Percentiles rank a stretch among this genome's conserved stretches.
phyloP scores from a whole-genome alignment of 129 eudicot species.

The Artemisia tridentata region DNA sequence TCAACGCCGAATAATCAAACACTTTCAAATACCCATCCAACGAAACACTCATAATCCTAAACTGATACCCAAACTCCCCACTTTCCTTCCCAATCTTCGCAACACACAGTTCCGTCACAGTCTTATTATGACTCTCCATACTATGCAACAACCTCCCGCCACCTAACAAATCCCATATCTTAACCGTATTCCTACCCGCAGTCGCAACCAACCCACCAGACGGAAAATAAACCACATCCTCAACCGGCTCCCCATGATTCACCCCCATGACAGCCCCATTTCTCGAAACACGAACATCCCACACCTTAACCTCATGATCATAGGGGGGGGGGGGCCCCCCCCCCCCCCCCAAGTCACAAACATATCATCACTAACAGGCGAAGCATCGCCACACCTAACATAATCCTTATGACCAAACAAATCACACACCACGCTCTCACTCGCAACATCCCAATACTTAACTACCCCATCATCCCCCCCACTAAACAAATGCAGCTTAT shows the following conservation, averaged over 20 bases:
- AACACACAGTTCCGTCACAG: constrained; percentile 71
- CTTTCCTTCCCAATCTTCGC: constrained; percentile 53
- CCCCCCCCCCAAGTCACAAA: constrained; percentile 70
- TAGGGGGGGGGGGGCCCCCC: too few species aligned
- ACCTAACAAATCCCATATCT: constrained; percentile 91
- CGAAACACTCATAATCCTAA: constrained; percentile 76
- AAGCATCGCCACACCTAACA: constrained; percentile 69
- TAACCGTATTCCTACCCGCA: constrained; percentile 80
- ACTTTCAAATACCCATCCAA: constrained; percentile 88
- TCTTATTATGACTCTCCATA: constrained; percentile 87
- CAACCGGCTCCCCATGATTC: constrained; percentile 82
- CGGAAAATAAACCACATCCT: constrained; percentile 76
- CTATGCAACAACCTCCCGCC: constrained; percentile 79
- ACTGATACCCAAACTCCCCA: constrained; percentile 50
- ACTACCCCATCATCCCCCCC: constrained; percentile 86
- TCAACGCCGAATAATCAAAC: constrained; percentile 69
- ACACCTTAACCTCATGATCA: constrained; percentile 74
- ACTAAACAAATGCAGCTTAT: constrained; percentile 60
- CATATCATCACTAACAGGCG: constrained; percentile 73
- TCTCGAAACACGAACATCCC: constrained; percentile 80
- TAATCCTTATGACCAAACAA: constrained; percentile 85
- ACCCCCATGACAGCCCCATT: constrained; percentile 43
- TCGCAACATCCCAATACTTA: constrained; percentile 82
- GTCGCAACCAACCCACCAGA: constrained; percentile 85
- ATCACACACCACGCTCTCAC: constrained; percentile 26